These are phyloP conservation scores for Durotheca rogersii DNA, from an alignment of 495 filamentous ascomycete genomes.

Conservation along the genomic window DNA sequence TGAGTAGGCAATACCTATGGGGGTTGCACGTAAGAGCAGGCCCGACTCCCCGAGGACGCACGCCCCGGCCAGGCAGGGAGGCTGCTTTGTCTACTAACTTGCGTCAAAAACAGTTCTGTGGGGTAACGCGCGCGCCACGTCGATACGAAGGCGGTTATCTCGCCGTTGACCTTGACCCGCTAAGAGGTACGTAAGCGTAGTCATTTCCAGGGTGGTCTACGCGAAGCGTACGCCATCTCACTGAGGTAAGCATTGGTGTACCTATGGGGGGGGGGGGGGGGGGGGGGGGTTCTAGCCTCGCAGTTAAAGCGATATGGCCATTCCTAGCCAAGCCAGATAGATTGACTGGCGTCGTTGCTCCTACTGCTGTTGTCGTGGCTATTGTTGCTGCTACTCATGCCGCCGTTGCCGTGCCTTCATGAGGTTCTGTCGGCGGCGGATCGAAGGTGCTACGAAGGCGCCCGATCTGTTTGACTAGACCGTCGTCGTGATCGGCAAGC, in stretches of 20 bases:
- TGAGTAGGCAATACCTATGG: too few species aligned
- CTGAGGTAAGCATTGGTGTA: slow-evolving; percentile 1
- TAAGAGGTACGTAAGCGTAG: slow-evolving; percentile 1
- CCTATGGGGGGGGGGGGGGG: too few species aligned
- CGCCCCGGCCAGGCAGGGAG: too few species aligned
- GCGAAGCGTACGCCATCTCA: slow-evolving; percentile 5
- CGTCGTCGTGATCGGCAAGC: slow-evolving; percentile 14
- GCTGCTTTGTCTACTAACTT: slow-evolving; percentile 28
- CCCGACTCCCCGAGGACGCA: slow-evolving; percentile 15
- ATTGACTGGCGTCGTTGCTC: not conserved
- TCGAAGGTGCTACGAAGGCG: not conserved
- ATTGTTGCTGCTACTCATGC: not conserved
- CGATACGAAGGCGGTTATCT: too few species aligned
- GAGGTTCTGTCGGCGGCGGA: not conserved
- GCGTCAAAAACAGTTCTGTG: slow-evolving; percentile 34
- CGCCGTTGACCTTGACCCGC: slow-evolving; percentile 2
- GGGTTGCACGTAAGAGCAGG: slow-evolving; percentile 21
- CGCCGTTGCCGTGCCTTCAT: not conserved
- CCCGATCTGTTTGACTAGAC: too few species aligned
- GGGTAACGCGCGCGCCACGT: slow-evolving; percentile 30
- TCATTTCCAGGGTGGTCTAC: slow-evolving; percentile 3
- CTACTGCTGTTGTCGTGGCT: not conserved
- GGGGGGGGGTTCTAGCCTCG: not conserved
- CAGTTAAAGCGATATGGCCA: not conserved
- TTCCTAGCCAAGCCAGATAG: not conserved